Conservation (phyloP, 495 filamentous ascomycete genomes). For the Apiosordaria backusii region DNA sequence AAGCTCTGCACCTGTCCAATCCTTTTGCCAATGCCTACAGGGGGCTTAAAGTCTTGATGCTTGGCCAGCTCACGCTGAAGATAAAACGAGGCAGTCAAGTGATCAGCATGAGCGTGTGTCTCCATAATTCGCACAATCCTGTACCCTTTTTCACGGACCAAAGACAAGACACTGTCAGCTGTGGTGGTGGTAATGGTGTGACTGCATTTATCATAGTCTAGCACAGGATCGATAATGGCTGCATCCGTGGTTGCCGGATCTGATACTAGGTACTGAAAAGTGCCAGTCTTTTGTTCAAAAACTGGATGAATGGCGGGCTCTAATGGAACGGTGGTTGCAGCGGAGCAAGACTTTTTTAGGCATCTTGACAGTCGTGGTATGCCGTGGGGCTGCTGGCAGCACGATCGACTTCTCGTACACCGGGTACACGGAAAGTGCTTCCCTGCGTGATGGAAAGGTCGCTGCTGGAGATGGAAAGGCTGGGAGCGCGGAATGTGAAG, state of each 20-base stretch:
- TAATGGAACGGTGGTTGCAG: neutral
- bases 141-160: slow-evolving; percentile 43
- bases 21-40: slow-evolving; percentile 53
- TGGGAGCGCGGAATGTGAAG: neutral
- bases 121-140: slow-evolving; percentile 51
- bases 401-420: neutral
- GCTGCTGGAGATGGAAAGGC: neutral
- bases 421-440: neutral
- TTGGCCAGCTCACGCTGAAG: slow-evolving; percentile 42
- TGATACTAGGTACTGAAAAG: slow-evolving; percentile 59
- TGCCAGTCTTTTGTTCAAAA: slow-evolving; percentile 39
- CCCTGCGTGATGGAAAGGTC: neutral
- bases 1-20: slow-evolving; percentile 50
- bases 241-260: slow-evolving; percentile 45
- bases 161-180: slow-evolving; percentile 47
- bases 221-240: slow-evolving; percentile 58
- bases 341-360: neutral
- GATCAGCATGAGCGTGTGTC: slow-evolving; percentile 61
- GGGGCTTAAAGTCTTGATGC: slow-evolving; percentile 29
- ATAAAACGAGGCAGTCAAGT: slow-evolving; percentile 54
- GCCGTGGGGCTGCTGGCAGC: neutral
- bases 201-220: slow-evolving; percentile 51
- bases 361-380: neutral
- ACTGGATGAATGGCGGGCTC: slow-evolving; percentile 27
- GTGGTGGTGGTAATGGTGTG: slow-evolving; percentile 44